Base-by-base conservation (phyloP, 2,329 filamentous ascomycete species). In the Nothophaeocryptopus gaeumannii region DNA sequence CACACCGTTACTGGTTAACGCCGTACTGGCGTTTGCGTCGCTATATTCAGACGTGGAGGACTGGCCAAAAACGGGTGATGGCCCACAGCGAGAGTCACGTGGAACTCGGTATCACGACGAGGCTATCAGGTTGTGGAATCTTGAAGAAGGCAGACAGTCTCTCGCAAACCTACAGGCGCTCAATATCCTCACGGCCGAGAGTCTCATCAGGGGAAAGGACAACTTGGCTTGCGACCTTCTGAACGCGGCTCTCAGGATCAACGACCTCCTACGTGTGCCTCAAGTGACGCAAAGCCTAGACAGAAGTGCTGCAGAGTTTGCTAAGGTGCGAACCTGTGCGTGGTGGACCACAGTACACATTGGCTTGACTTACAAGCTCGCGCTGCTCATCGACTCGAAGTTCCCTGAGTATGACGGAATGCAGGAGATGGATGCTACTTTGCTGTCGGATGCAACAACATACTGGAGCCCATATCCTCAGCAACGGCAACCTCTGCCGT, bases 261-360 rank as follows among this genome's bases (percentile, higher is more conserved):
- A 48, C 16, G 26, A 26, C 11, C 16, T 30, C n/a, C 26, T 48
- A 11, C 46, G 31, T 20, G 9, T 41, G 5, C 33, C 39, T 10
- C 16, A n/a, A 5, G 13, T 9, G 9, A 36, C 16, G 13, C 4
- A n/a, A n/a, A n/a, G 10, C 9, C 16, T 48, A 20, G 30, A 20
- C 9, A 41, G 31, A 20, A 32, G 36, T 5, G 39, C 36, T 11
- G 11, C n/a, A 11, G 39, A 42, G 20, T 43, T 42, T 14, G 16
- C 10, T 31, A 10, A 16, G 5, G 34, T 38, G 8, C 46, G 46
- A 42, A 34, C 13, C 4, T 48, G 46, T 15, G 34, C 33, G 15
- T 48, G 46, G 46, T 48, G 46, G 46, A 42, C 43, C 33, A 36
- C 39, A 7, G 46, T 42, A 15, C 46, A 48, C 14, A 29, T 48